Base-by-base conservation (phyloP, 2,329 filamentous ascomycete species). In the Didymella lethalis region DNA sequence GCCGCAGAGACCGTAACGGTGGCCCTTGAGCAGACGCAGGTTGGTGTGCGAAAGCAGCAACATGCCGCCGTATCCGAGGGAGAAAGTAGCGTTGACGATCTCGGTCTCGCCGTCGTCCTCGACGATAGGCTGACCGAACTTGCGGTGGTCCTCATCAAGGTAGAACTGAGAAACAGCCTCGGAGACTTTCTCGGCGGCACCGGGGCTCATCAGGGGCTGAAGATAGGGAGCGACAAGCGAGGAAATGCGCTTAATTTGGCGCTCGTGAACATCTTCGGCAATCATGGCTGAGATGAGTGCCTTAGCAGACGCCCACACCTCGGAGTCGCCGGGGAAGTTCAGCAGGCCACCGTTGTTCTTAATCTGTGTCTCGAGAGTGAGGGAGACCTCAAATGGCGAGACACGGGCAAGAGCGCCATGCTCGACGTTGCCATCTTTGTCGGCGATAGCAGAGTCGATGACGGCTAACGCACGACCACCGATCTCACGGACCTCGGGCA, bases 41-140 rank as follows among this genome's bases (percentile, higher is more conserved):
- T 97, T 98, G 66, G 95, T 97, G 81, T 98, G 95, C 5, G 93
- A 97, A 23, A 99, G 86, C 62, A 99, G 83, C 66, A 99, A 87
- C 93, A 97, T 98, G 72, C 95, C 95, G 76, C 95, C 95, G 73
- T 99, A 99, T 47, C 93, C 95, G 25, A 99, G 86, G 20, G 95
- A 99, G 82, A 99, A 99, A 75, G 95, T 90, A 45, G 95, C 94
- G 72, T 99, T 98, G 75, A 99, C 95, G 74, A 99, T 97, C 79
- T 98, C 95, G 23, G 90, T 84, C 80, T 99, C 95, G 59, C 93
- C 93, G 61, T 96, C 92, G 61, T 97, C 92, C 62, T 95, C 92
- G 77, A 93, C 91, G 65, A 91, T 84, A 2, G 93, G 91, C 53
- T 90, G 87, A 64, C 93, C 94, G 70, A 88, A 96, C 74, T 92